phyloP scores from a whole-genome alignment of 2,329 filamentous ascomycete genomes.

The Gnomoniopsis smithogilvyi region DNA sequence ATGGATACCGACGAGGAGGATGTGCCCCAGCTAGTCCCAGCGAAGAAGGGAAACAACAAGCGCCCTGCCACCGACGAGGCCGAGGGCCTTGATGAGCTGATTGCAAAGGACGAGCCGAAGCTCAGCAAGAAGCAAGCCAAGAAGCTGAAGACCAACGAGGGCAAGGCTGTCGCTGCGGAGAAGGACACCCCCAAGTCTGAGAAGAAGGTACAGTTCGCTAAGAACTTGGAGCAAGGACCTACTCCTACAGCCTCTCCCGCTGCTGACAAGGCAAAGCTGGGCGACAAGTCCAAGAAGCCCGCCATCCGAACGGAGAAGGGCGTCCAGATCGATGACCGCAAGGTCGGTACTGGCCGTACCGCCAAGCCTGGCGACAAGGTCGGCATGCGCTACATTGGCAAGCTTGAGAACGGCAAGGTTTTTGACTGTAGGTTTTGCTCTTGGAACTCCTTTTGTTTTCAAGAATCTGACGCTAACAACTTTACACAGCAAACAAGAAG shows the following conservation, averaged over 20 bases:
- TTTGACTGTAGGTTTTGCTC: constrained; percentile 74
- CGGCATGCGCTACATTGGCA: constrained; percentile 96
- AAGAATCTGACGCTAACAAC: constrained; percentile 19
- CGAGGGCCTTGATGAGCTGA: constrained; percentile 77
- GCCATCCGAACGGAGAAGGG: constrained; percentile 77
- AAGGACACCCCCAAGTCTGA: constrained; percentile 58
- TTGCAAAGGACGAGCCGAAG: constrained; percentile 75
- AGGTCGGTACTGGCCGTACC: constrained; percentile 76
- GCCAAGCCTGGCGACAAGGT: constrained; percentile 90
- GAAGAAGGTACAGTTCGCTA: constrained; percentile 99
- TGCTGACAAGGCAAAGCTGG: constrained; percentile 36
- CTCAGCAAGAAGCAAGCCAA: constrained; percentile 96
- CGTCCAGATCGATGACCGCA: constrained; percentile 94
- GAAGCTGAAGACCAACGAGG: constrained; percentile 98
- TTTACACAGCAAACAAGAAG: constrained; percentile 83
- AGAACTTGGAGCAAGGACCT: constrained; percentile 96
- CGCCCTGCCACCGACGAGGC: constrained; percentile 41
- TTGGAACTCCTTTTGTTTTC: neutral
- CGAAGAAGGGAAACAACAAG: constrained; percentile 69
- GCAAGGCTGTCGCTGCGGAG: constrained; percentile 69
- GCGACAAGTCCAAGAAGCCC: constrained; percentile 40
- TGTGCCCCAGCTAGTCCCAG: constrained; percentile 55
- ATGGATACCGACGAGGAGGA: constrained; percentile 77
- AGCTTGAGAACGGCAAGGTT: constrained; percentile 89
- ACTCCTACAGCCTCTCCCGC: constrained; percentile 74